These are phyloP conservation scores for Myochromella boudieri DNA, from an alignment of 768 basidiomycete species.

Conservation along the genomic window DNA sequence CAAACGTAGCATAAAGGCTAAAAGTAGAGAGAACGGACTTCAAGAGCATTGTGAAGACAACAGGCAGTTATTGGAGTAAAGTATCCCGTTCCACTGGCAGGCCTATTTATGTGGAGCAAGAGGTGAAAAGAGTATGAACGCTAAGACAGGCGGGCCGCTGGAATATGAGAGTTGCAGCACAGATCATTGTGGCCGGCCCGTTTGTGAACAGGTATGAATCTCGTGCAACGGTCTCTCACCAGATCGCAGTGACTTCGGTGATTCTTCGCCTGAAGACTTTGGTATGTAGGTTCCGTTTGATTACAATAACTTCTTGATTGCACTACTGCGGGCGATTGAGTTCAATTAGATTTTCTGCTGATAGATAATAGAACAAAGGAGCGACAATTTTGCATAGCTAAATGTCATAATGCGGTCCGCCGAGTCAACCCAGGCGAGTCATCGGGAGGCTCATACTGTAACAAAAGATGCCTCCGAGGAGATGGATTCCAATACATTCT, in stretches of 20 bases:
- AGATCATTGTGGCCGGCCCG: constrained; percentile 5
- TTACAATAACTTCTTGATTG: no score
- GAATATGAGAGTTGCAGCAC: background rate
- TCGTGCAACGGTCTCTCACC: background rate
- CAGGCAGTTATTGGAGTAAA: background rate
- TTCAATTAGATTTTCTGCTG: no score
- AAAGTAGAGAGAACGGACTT: constrained; percentile 10
- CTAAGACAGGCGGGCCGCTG: constrained; percentile 6
- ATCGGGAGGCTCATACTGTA: no score
- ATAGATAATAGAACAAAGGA: no score
- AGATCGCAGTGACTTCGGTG: constrained; percentile 15
- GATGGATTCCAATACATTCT: no score
- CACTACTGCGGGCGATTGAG: no score
- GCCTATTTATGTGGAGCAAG: background rate
- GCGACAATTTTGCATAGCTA: no score
- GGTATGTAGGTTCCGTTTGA: no score
- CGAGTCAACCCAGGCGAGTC: no score
- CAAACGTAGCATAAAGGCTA: constrained; percentile 10
- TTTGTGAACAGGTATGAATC: background rate
- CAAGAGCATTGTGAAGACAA: constrained; percentile 1
- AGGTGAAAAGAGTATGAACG: background rate
- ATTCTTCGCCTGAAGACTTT: constrained; percentile 8
- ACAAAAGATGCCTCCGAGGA: no score
- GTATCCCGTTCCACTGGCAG: background rate
- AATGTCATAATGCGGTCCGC: no score